Base-by-base conservation (phyloP, 2,329 filamentous ascomycete species). In the Stagonosporopsis tanaceti region DNA sequence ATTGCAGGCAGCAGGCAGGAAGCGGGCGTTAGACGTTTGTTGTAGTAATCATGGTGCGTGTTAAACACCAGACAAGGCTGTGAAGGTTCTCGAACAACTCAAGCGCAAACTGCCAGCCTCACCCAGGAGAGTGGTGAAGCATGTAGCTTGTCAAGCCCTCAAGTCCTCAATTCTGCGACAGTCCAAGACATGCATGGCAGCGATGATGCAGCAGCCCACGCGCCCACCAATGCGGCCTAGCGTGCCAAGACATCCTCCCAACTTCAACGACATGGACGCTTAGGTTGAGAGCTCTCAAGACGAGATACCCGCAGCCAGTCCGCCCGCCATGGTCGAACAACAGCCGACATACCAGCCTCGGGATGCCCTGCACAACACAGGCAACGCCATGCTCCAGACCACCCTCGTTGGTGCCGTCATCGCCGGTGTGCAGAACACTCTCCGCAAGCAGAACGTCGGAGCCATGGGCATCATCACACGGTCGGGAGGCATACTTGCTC, bases 371-470 rank as follows among this genome's bases (percentile, higher is more conserved):
- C 83, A 84, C 64, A 83, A 84, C 62, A 85, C 89, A 47, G 79
- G 89, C 73, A 87, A 86, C 75, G 86, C 87, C 60, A 85, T 84
- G 38, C 71, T 88, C 63, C 78, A 92, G 68, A 88, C 89, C 60
- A 87, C 87, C 71, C 80, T 81, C 58, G 85, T 85, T 59, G 93
- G 93, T 69, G 80, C 90, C 73, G 84, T 92, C 77, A 76, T 90
- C 59, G 89, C 92, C 47, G 89, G 90, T 53, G 84, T 96, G 65
- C 91, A 93, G 81, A 98, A 96, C 82, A 92, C 93, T 57, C 85
- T 97, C 68, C 84, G 89, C 53, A 93, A 88, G 81, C 84, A 87
- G 75, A 97, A 97, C 77, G 82, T 95, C 65, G 92, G 93, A 68
- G 85, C 88, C 61, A 86, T 89, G 81, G 90, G 91, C 66, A 85